Evolutionary conservation across 2,329 filamentous ascomycete genomes (phyloP).

Genomic region (Teratosphaeria pseudoeucalypti): DNA sequence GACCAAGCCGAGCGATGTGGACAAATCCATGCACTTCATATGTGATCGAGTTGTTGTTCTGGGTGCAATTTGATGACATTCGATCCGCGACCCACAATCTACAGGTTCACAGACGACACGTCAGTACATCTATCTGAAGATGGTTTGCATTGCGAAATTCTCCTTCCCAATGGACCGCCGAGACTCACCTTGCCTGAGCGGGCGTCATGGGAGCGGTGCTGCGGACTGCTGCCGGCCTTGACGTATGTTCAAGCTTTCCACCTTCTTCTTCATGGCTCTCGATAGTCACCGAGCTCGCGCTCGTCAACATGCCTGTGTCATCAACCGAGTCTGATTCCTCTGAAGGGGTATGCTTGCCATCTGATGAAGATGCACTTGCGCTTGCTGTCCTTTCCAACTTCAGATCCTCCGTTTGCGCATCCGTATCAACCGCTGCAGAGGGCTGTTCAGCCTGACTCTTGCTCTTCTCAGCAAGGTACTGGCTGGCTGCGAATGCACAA

Average conservation of each 20-base stretch:
- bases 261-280: not conserved
- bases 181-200: not conserved
- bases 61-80: not conserved
- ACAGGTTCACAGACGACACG: not conserved
- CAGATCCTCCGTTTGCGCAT: not conserved
- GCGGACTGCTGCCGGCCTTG: not conserved
- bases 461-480: not conserved
- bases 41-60: not conserved
- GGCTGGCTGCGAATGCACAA: not conserved
- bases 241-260: not conserved
- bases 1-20: not conserved
- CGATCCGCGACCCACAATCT: not conserved
- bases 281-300: not conserved
- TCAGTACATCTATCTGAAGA: not conserved
- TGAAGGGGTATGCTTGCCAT: not conserved
- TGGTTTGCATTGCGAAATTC: not conserved
- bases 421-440: not conserved
- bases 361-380: not conserved
- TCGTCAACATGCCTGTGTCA: not conserved
- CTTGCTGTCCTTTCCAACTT: not conserved
- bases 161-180: not conserved
- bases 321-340: not conserved
- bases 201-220: not conserved
- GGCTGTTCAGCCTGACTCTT: not conserved
- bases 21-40: not conserved